A percentile compares a stretch with the other conserved stretches of the same genome.
Conservation (phyloP, 2,329 filamentous ascomycete genomes). For the Colletotrichum costaricense region DNA sequence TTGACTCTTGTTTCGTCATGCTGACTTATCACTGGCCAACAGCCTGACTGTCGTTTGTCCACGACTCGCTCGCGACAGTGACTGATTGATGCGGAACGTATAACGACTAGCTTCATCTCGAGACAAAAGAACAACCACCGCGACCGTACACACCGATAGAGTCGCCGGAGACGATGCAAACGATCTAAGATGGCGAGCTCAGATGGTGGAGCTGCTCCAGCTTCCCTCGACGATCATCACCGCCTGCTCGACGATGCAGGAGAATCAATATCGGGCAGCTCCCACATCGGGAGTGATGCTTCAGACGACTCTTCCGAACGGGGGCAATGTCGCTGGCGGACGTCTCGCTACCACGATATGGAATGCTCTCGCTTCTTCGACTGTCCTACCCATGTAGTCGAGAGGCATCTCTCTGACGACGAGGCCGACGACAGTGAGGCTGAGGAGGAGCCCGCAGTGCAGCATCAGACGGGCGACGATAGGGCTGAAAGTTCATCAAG, state of each 20-base stretch:
- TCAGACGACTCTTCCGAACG: conserved; percentile 32
- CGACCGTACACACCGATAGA: background rate
- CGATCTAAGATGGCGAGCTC: conserved; percentile 48
- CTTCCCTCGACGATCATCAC: conserved; percentile 37
- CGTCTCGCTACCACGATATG: conserved; percentile 50
- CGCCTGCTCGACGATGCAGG: conserved; percentile 34
- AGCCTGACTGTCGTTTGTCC: conserved; percentile 25
- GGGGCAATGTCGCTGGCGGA: conserved; percentile 52
- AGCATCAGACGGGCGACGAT: conserved; percentile 9
- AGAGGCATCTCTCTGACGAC: conserved; percentile 50
- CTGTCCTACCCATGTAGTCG: conserved; percentile 58
- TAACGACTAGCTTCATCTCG: background rate
- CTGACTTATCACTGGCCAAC: conserved; percentile 33
- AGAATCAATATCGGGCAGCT: conserved; percentile 47
- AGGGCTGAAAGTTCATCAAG: background rate
- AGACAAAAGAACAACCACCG: background rate
- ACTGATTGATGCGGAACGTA: conserved; percentile 18
- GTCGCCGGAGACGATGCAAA: conserved; percentile 35
- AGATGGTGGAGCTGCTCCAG: conserved; percentile 41
- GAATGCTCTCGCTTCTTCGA: conserved; percentile 62
- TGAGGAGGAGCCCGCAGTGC: conserved; percentile 10
- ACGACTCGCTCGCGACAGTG: conserved; percentile 28
- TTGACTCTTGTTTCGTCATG: conserved; percentile 36
- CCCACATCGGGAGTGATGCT: conserved; percentile 51
- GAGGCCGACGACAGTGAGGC: conserved; percentile 34